phyloP scores from a whole-genome alignment of 371 early-diverging fungal genomes.

The Lichtheimia ramosa region DNA sequence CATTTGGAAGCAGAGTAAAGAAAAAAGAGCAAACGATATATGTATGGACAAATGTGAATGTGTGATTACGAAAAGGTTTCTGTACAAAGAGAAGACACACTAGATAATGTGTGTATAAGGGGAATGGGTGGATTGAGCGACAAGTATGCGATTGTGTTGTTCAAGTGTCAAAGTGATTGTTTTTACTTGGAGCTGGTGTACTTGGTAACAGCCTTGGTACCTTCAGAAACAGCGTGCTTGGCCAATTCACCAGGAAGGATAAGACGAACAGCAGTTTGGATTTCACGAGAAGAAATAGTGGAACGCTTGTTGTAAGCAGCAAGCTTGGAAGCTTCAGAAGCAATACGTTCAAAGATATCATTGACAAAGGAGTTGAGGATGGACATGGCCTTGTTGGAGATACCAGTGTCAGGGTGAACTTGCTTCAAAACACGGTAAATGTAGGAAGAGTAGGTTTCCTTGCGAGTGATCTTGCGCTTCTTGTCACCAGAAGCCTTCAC shows the following conservation, averaged over 20 bases:
- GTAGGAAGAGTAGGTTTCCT: constrained; percentile 89
- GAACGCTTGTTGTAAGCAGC: constrained; percentile 93
- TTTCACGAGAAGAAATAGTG: constrained; percentile 94
- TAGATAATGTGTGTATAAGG: not conserved
- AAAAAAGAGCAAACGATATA: too few relatives aligned
- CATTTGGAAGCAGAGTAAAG: too few relatives aligned
- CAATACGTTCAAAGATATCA: constrained; percentile 95
- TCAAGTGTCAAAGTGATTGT: not conserved
- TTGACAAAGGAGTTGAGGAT: constrained; percentile 98
- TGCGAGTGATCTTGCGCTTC: constrained; percentile 58
- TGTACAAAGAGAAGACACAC: not conserved
- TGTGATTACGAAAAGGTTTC: constrained; percentile 4
- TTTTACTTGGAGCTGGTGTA: constrained; percentile 82
- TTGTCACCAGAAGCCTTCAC: constrained; percentile 56
- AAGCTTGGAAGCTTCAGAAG: constrained; percentile 83
- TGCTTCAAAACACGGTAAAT: constrained; percentile 93
- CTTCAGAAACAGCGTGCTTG: constrained; percentile 98
- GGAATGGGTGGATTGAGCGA: not conserved
- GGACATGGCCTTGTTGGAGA: constrained; percentile 98
- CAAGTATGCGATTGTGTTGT: not conserved
- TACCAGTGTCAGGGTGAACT: constrained; percentile 94
- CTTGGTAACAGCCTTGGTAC: constrained; percentile 97
- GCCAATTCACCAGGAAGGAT: constrained; percentile 95
- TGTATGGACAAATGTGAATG: not conserved
- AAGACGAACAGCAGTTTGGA: constrained; percentile 93